Evolutionary conservation across 2,329 filamentous ascomycete species (phyloP), one percentile per base, ranked within the genome.

Genomic region (Aureobasidium subglaciale): DNA sequence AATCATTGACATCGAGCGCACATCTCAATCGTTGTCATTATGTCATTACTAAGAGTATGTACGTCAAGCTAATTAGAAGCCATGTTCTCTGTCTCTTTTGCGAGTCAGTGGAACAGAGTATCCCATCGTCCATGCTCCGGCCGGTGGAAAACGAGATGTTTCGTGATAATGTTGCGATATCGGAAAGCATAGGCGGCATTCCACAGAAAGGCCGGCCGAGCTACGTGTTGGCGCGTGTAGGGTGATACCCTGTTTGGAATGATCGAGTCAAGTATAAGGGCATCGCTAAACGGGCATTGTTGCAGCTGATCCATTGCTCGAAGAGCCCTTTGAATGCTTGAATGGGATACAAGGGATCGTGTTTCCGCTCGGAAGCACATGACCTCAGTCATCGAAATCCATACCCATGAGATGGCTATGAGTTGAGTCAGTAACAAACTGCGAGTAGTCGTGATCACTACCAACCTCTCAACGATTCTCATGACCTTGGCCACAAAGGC

Each of bases 401-500:
- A 93, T 91, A 61, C 85, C 88, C 88, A 95, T 92, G 56, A 86
- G 2, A 24, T 34, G 24, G n/a, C 46, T 59, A 27, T 25, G 2
- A 35, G 7, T 16, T 3, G 20, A 22, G 35, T 53, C 25, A 53
- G 48, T 13, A 50, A 27, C 32, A 13, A n/a, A 27, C 8, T 15
- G 13, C 7, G 27, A 15, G 3, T 5, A 27, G 16, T 29, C n/a
- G 27, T 46, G 16, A 24, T 9, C 3, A 68, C 75, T 61, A n/a
- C n/a, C n/a, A 84, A 95, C 84, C 90, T 92, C 76, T 99, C 93
- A 60, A 92, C 82, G 63, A 97, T 83, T 63, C 92, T 83, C 92
- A 99, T 97, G 70, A 97, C 96, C 75, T 96, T 97, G 57, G 92
- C 92, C 57, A 99, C 93, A 72, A 99, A 99, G 3, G 93, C 93